Conservation (phyloP, 805 yeast genomes). For the Cyberlindnera subsufficiens region DNA sequence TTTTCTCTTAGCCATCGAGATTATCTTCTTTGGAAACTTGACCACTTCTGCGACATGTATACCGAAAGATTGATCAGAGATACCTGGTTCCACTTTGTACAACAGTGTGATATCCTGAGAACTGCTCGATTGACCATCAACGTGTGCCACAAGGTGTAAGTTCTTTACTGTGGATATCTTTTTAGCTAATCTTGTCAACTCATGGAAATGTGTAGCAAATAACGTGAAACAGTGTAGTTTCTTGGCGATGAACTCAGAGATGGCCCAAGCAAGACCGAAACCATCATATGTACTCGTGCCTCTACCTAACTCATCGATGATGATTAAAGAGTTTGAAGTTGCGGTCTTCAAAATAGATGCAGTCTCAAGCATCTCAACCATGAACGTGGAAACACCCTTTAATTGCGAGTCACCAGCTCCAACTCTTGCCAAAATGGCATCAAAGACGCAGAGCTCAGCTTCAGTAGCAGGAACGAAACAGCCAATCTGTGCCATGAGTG, state of each 20-base stretch:
- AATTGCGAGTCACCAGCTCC: constrained; percentile 98
- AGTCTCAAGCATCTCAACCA: constrained; percentile 95
- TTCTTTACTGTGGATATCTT: constrained; percentile 62
- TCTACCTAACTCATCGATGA: constrained; percentile 93
- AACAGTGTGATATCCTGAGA: constrained; percentile 74
- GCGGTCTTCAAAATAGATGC: constrained; percentile 81
- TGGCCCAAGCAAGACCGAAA: constrained; percentile 96
- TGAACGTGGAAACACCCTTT: constrained; percentile 93
- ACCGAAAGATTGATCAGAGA: constrained; percentile 94
- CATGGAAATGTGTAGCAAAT: constrained; percentile 98
- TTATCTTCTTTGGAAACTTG: constrained; percentile 83
- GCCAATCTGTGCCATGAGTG: constrained; percentile 85
- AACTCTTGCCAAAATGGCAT: constrained; percentile 91
- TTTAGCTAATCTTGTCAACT: constrained; percentile 74
- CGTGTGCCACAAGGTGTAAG: constrained; percentile 90
- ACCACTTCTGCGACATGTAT: constrained; percentile 97
- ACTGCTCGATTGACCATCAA: constrained; percentile 40
- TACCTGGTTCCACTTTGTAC: constrained; percentile 94
- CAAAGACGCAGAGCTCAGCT: constrained; percentile 80
- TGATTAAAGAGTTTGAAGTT: constrained; percentile 69
- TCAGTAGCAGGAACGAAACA: constrained; percentile 77
- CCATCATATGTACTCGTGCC: constrained; percentile 84
- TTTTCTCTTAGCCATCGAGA: constrained; percentile 92
- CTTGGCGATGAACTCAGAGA: constrained; percentile 75
- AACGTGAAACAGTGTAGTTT: constrained; percentile 72